Conservation (phyloP, 306 rosid species). For the Quercus alba region DNA sequence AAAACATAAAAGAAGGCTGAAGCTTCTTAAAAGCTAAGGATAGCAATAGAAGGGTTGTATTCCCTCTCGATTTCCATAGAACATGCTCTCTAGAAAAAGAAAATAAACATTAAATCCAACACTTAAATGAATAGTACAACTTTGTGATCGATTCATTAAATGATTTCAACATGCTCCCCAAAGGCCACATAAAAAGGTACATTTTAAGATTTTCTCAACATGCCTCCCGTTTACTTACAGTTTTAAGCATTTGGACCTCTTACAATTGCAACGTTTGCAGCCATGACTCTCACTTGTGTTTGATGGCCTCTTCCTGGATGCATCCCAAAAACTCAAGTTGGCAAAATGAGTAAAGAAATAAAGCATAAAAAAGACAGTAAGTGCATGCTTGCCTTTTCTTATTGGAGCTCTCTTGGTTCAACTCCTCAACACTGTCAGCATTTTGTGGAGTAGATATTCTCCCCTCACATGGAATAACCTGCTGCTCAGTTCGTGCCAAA, state of each 20-base stretch:
- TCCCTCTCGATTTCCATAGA: too few relatives aligned
- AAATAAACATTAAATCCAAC: not conserved
- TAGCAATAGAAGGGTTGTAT: too few relatives aligned
- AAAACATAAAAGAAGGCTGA: too few relatives aligned
- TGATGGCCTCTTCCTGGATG: slow-evolving; percentile 16
- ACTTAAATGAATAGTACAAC: not conserved
- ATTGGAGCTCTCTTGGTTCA: slow-evolving; percentile 4
- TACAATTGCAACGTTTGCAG: slow-evolving; percentile 32
- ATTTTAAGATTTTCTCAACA: not conserved
- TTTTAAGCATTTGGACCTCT: slow-evolving; percentile 34
- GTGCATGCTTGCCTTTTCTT: slow-evolving; percentile 16
- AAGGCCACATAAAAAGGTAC: not conserved
- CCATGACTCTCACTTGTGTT: not conserved
- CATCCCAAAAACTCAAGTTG: not conserved
- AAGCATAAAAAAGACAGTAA: not conserved
- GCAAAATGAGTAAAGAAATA: not conserved
- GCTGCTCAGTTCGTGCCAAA: slow-evolving; percentile 1
- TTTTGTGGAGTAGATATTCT: not conserved
- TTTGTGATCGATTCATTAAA: not conserved
- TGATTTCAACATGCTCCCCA: not conserved
- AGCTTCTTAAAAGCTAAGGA: too few relatives aligned
- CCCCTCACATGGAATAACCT: slow-evolving; percentile 4
- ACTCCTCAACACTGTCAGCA: slow-evolving; percentile 1
- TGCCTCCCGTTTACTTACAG: slow-evolving; percentile 29
- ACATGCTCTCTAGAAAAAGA: not conserved